Evolutionary conservation across 1,284 basidiomycete genomes (phyloP), one percentile per base, ranked within the genome.

Genomic region (Naganishia albida): DNA sequence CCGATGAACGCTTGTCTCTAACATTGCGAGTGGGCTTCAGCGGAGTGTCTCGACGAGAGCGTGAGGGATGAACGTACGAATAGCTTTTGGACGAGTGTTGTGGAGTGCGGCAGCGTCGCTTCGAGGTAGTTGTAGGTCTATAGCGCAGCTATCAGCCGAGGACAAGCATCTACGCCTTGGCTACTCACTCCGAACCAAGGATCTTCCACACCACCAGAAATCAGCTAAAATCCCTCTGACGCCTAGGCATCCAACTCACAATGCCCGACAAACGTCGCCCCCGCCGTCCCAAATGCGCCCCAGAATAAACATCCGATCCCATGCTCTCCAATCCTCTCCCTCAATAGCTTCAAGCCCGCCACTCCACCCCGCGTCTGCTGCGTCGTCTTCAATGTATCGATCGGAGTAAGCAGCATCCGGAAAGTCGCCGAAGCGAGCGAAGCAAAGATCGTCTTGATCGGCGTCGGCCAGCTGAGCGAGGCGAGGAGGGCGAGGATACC

Each of bases 371-470:
- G 87, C 0, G 92, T 90, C 79, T 95, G 92, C 80, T 94, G 81
- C 0, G 91, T 94, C 7, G 92, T 95, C 83, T 95, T 94, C 68
- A 93, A 75, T 0, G 92, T 93, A 77, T 95, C 92, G 59, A 94
- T 84, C 0, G 92, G 92, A 0, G 90, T 93, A 48, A 94, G 79
- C 16, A 88, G 80, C 85, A 94, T 93, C 46, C 90, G 81, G 77
- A 93, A 92, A 12, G 81, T 81, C 0, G 91, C 90, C 0, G 90
- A 73, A 3, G 72, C 70, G 49, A 75, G 60, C 23, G 69, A 71
- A 0, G 73, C 76, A 42, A 74, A 74, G 39, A 81, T 72, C 39
- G 77, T 73, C 67, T 79, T 77, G 70, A 78, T 69, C 25, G 78
- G 70, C 26, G 76, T 74, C 6, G 74, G 73, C 72, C 72, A 71